These are phyloP conservation scores for Sarocladium kiliense DNA, from an alignment of 2,329 filamentous ascomycete species.

Conservation along the genomic window DNA sequence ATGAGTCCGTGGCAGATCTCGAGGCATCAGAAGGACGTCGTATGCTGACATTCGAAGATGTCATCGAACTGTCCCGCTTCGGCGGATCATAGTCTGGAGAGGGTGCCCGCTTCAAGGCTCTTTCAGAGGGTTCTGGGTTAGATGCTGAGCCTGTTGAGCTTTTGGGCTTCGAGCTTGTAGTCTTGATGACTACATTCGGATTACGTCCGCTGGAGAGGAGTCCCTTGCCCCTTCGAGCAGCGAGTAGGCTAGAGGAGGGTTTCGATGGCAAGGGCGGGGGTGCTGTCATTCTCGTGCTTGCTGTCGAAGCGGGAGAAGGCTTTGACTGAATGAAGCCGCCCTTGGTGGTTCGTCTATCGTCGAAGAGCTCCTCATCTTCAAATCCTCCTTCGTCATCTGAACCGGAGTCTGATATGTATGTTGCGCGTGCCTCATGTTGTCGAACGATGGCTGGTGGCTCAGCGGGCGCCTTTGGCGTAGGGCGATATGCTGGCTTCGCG, in stretches of 20 bases:
- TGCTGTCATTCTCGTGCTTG: conserved; percentile 1
- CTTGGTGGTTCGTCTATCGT: conserved; percentile 17
- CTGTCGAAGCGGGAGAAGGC: conserved; percentile 5
- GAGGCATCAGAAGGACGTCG: background rate
- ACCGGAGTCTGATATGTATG: conserved; percentile 31
- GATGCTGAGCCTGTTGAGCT: background rate
- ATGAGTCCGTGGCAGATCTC: background rate
- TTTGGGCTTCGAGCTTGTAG: conserved; percentile 8
- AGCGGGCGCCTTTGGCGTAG: conserved; percentile 16
- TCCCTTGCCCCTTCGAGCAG: conserved; percentile 14
- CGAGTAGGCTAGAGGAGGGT: background rate
- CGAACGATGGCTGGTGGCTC: conserved; percentile 18
- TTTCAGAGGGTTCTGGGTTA: background rate
- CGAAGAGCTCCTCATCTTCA: conserved; percentile 19
- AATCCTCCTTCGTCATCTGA: conserved; percentile 26
- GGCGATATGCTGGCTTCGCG: conserved; percentile 28
- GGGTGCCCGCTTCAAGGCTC: background rate
- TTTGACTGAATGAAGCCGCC: conserved; percentile 9
- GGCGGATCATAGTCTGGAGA: background rate
- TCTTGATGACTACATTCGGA: conserved; percentile 13
- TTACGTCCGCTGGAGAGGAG: conserved; percentile 23
- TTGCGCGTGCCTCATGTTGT: conserved; percentile 29
- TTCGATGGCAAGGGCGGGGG: background rate
- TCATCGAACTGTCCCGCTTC: background rate
- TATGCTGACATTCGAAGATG: background rate